Evolutionary conservation across 352 stramenopile species (phyloP).

Genomic region (Pythium coloratum): DNA sequence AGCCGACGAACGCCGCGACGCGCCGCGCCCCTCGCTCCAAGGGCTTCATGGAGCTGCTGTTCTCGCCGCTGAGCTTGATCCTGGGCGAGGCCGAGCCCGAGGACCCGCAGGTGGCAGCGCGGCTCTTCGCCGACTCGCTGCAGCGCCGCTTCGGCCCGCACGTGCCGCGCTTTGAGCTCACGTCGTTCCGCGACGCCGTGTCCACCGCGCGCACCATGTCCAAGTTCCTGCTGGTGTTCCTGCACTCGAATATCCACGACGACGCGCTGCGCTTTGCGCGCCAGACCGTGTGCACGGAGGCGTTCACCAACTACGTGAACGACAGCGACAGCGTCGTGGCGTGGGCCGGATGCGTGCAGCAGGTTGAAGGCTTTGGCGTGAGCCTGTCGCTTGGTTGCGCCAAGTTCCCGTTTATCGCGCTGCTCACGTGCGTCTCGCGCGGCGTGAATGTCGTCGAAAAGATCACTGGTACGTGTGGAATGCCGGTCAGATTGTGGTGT

Average conservation of each 20-base stretch:
- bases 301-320: slow-evolving; percentile 72
- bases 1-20: background rate
- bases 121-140: slow-evolving; percentile 57
- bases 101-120: slow-evolving; percentile 58
- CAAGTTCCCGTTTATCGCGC: slow-evolving; percentile 75
- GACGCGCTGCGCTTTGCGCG: slow-evolving; percentile 73
- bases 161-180: slow-evolving; percentile 76
- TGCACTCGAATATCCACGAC: slow-evolving; percentile 86
- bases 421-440: slow-evolving; percentile 77
- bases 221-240: slow-evolving; percentile 84
- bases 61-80: slow-evolving; percentile 74
- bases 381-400: slow-evolving; percentile 83
- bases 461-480: slow-evolving; percentile 55
- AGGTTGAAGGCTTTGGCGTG: slow-evolving; percentile 77
- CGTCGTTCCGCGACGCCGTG: slow-evolving; percentile 81
- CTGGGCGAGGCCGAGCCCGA: slow-evolving; percentile 67
- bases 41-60: slow-evolving; percentile 73
- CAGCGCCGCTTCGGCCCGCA: slow-evolving; percentile 51
- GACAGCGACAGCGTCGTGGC: slow-evolving; percentile 82
- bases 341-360: slow-evolving; percentile 80
- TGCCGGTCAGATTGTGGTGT: background rate
- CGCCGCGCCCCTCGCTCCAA: slow-evolving; percentile 30
- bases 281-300: slow-evolving; percentile 69
- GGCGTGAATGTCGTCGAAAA: slow-evolving; percentile 85
- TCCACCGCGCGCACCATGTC: slow-evolving; percentile 72